These are phyloP conservation scores for Ilyonectria destructans DNA, from an alignment of 2,329 filamentous ascomycete genomes.

Conservation along the genomic window DNA sequence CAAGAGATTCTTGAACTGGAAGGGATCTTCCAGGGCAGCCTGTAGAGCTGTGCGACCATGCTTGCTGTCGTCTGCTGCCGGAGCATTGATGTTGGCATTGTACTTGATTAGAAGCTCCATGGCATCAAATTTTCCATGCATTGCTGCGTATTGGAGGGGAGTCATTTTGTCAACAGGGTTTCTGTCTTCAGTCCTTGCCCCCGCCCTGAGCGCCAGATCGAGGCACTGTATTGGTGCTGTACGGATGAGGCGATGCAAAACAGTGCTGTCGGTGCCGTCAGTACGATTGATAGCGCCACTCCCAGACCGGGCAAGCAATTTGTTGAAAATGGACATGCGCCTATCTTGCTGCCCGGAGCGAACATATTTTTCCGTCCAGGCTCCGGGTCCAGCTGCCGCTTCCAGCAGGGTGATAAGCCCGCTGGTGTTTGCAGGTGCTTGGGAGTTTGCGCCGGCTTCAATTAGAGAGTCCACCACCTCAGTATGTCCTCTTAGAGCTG, in stretches of 20 bases:
- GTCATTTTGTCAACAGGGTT: not conserved
- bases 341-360: accelerated
- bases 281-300: not conserved
- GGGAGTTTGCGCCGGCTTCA: slow-evolving; percentile 6
- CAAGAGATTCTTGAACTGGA: not conserved
- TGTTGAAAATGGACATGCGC: not conserved
- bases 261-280: not conserved
- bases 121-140: not conserved
- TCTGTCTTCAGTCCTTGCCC: not conserved
- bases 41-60: slow-evolving; percentile 10
- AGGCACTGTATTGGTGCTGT: not conserved
- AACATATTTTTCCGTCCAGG: not conserved
- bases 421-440: not conserved
- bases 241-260: not conserved
- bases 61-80: not conserved
- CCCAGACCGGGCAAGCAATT: not conserved
- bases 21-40: not conserved
- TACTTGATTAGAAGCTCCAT: not conserved
- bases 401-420: not conserved
- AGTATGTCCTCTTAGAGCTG: not conserved
- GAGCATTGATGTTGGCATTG: slow-evolving; percentile 3
- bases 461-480: slow-evolving; percentile 9
- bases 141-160: not conserved
- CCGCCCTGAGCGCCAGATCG: not conserved
- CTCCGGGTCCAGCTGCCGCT: not conserved